phyloP scores from a whole-genome alignment of 345 rosid genomes.

The Euclidium syriacum region DNA sequence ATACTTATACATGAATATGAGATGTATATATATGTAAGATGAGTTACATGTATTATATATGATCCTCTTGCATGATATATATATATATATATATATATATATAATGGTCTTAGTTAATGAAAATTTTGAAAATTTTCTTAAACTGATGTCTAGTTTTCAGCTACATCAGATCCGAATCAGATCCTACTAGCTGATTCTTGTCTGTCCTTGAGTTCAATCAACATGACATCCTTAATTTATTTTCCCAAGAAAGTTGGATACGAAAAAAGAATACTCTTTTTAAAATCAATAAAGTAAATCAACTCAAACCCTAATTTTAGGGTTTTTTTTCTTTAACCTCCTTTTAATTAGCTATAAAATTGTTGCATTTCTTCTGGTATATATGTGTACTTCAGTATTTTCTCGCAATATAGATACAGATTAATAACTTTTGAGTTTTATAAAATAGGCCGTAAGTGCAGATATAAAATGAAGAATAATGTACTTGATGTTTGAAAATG shows the following conservation, averaged over 20 bases:
- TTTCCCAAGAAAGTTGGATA: constrained; percentile 18
- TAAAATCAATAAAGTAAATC: background rate
- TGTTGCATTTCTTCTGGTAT: background rate
- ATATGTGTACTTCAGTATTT: background rate
- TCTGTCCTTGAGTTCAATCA: constrained; percentile 23
- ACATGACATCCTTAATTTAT: constrained; percentile 13
- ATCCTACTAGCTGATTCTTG: constrained; percentile 19
- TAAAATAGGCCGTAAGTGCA: too few relatives aligned
- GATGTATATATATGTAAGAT: background rate
- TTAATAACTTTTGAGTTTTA: background rate
- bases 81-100: background rate
- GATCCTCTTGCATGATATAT: background rate
- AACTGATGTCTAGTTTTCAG: constrained; percentile 16
- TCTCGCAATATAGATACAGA: background rate
- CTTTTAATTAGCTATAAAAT: background rate
- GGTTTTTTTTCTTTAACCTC: constrained; percentile 6
- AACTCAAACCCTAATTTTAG: constrained; percentile 22
- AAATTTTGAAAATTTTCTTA: background rate
- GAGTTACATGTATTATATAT: background rate
- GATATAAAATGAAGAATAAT: too few relatives aligned
- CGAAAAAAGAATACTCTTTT: background rate
- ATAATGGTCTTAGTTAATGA: background rate
- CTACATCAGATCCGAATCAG: constrained; percentile 1
- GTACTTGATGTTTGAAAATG: background rate
- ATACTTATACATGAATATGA: background rate